phyloP scores from a whole-genome alignment of 352 stramenopile species.

The Phytopythium kandeliae region DNA sequence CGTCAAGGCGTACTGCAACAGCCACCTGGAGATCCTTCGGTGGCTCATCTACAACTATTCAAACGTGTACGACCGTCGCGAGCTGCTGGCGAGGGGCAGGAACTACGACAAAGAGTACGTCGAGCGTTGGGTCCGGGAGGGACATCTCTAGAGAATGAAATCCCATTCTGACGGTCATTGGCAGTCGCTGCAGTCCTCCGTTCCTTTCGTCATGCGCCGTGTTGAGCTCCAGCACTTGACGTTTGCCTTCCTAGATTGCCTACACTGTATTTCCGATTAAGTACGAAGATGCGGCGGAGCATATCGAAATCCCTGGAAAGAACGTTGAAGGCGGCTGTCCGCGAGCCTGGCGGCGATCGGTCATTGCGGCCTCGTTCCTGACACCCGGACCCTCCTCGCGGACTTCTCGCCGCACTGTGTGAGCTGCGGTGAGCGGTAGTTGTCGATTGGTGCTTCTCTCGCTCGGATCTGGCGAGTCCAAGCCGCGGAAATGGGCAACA shows the following conservation, averaged over 20 bases:
- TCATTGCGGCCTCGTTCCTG: background rate
- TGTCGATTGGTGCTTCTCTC: background rate
- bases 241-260: no score
- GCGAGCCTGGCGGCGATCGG: background rate
- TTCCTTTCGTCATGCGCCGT: conserved; percentile 20
- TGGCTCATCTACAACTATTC: background rate
- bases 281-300: conserved; percentile 6
- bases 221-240: conserved; percentile 32
- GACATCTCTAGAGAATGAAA: background rate
- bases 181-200: no score
- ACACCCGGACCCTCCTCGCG: background rate
- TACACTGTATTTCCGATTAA: background rate
- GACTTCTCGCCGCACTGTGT: background rate
- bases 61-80: background rate
- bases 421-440: background rate
- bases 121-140: background rate
- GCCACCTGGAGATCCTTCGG: background rate
- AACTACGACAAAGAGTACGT: background rate
- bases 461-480: background rate
- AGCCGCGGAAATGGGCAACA: conserved; percentile 51
- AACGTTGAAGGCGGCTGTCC: conserved; percentile 4
- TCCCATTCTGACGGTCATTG: no score
- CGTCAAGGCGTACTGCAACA: background rate
- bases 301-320: conserved; percentile 3
- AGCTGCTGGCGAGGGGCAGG: background rate